Base-by-base conservation (phyloP, 192 early-diverging fungal species). In the Mortierella hygrophila region DNA sequence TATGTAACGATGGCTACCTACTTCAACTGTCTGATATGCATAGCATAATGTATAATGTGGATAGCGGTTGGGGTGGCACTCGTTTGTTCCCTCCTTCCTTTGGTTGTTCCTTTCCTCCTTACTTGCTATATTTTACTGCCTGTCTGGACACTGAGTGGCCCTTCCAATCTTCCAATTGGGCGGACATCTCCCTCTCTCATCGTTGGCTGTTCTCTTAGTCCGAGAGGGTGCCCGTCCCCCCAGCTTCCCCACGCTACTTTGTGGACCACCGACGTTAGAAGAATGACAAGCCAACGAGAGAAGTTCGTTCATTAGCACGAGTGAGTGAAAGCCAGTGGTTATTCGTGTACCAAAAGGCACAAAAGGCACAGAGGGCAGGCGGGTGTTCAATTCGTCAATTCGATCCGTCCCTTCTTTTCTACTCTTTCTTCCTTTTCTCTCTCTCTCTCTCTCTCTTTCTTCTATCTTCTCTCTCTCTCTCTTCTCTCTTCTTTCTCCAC, bases 81-180 rank as follows among this genome's bases (percentile, higher is more conserved):
- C 68, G 35, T 35, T 35, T n/a, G n/a, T n/a, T n/a, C n/a, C n/a
- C n/a, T n/a, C 41, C 38, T 21, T 70, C 76, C 32, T 72, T 72
- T 15, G 23, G 37, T 72, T 38, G 18, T 37, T 57, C 46, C 54
- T 54, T 52, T 46, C 57, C 26, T 63, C 60, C 35, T 44, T 70
- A 26, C 65, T 72, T 38, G 16, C 46, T 18, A 23, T 29, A 10
- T 63, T 4, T 29, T 32, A 29, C 26, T 35, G 60, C 60, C 60
- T 65, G 60, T 65, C 60, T 65, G 60, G 60, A 65, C 60, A 32
- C 60, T 26, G 4, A 26, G 29, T 32, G 16, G 47, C 47, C 47
- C 47, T 7, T 49, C 35, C 35, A 35, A 35, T n/a, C n/a, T n/a
- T n/a, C n/a, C n/a, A n/a, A n/a, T n/a, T n/a, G n/a, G n/a, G n/a